A percentile compares a stretch with the other conserved stretches of the same genome.
Conservation (phyloP, 495 filamentous ascomycete species). For the Xylaria palmicola region DNA sequence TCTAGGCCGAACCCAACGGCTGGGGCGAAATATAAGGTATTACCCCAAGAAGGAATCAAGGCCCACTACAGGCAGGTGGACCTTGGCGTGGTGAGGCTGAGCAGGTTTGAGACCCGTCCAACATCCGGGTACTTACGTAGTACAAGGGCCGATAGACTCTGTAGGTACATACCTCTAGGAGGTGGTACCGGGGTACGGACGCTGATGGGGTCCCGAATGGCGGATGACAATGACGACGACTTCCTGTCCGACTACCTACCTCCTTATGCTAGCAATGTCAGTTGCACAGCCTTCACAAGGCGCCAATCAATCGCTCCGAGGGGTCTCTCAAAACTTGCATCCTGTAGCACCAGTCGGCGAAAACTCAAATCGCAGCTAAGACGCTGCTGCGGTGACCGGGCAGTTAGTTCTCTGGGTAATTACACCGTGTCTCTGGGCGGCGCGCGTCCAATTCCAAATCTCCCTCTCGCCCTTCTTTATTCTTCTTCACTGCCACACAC, state of each 20-base stretch:
- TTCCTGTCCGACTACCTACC: neutral
- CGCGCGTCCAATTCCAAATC: conserved; percentile 13
- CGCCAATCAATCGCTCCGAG: neutral
- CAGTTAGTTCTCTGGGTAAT: conserved; percentile 8
- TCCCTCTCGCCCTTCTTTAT: neutral
- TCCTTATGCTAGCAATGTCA: neutral
- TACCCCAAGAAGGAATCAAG: neutral
- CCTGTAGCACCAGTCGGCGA: too few relatives aligned
- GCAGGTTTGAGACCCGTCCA: neutral
- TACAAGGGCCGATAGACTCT: too few relatives aligned
- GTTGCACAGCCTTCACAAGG: neutral
- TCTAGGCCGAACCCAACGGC: too few relatives aligned
- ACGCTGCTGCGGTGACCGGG: too few relatives aligned
- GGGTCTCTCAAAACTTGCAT: neutral
- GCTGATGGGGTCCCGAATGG: too few relatives aligned
- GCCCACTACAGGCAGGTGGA: too few relatives aligned
- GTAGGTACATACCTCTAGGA: too few relatives aligned
- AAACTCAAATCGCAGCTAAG: too few relatives aligned
- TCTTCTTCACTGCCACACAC: neutral
- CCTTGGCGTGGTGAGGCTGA: neutral
- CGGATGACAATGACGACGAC: neutral
- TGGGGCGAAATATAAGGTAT: neutral
- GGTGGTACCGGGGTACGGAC: too few relatives aligned
- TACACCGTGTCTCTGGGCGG: conserved; percentile 6
- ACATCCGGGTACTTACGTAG: neutral